Base-by-base conservation (phyloP, 108 stramenopile species). In the Nitzschia palea region DNA sequence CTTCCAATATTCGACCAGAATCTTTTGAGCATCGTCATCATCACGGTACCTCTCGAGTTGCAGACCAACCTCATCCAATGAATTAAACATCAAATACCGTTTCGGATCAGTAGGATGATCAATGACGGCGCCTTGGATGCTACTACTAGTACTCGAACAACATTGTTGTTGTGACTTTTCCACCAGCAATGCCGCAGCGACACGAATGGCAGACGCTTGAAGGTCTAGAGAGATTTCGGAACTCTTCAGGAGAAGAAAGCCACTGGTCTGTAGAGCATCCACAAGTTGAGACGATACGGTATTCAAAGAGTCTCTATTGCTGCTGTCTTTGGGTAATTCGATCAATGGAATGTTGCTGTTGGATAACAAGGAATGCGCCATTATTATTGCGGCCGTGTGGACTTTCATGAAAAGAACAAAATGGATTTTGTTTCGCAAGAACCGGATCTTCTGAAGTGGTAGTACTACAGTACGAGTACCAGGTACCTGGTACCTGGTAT, bases 61-160 rank as follows among this genome's bases (percentile, higher is more conserved):
- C 40, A 23, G 3, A 4, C 36, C 55, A 22, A 70, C 22, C 6
- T 44, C 43, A 3, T 71, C 54, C 50, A 44, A 27, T 12, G 68
- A 77, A 6, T 73, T 62, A 15, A 86, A 26, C 88, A 89, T 89
- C 8, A 70, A 35, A 68, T 89, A 89, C 20, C 47, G 8, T 54
- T 89, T 89, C 9, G 85, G 85, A 79, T 89, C 88, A 10, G 79
- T 66, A 0, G 88, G 88, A 73, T 89, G 88, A 26, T 55, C 32
- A 34, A 86, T 68, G 34, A 79, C 71, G 12, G n/a, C n/a, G n/a
- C n/a, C n/a, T n/a, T n/a, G n/a, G n/a, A n/a, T n/a, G n/a, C n/a
- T n/a, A n/a, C n/a, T n/a, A n/a, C n/a, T n/a, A n/a, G n/a, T n/a
- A n/a, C n/a, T n/a, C n/a, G n/a, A n/a, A n/a, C n/a, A n/a, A n/a